These are phyloP conservation scores for Olyra latifolia DNA, from an alignment of 176 grass and related monocot genomes.

Conservation along the genomic window DNA sequence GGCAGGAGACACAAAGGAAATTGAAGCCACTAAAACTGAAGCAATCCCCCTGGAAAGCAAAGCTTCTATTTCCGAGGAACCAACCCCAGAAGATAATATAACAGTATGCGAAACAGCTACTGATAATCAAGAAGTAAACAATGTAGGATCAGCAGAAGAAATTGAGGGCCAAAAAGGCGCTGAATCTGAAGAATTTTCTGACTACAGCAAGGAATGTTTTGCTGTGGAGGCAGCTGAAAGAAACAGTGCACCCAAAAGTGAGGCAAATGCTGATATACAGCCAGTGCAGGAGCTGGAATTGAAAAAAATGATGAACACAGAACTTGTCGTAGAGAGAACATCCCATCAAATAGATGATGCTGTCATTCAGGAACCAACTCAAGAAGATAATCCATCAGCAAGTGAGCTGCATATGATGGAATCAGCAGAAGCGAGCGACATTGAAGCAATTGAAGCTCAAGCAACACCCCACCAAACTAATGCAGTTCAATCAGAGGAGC, in stretches of 20 bases:
- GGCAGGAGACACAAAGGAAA: conserved; percentile 20
- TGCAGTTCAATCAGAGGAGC: background rate
- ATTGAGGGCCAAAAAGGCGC: conserved; percentile 13
- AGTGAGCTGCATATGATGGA: background rate
- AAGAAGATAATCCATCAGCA: conserved; percentile 24
- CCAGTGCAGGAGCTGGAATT: conserved; percentile 17
- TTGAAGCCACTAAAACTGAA: conserved; percentile 7
- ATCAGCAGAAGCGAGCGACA: conserved; percentile 17
- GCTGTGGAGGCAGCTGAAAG: background rate
- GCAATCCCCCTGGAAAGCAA: conserved; percentile 21
- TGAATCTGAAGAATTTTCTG: conserved; percentile 8
- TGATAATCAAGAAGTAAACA: conserved; percentile 14
- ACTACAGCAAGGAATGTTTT: background rate
- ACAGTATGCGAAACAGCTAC: conserved; percentile 27
- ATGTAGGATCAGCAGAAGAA: conserved; percentile 5
- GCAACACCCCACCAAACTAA: background rate
- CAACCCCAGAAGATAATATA: conserved; percentile 25
- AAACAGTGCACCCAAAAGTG: background rate
- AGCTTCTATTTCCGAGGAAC: conserved; percentile 21
- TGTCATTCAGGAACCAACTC: background rate
- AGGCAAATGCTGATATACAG: conserved; percentile 26
- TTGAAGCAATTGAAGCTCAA: conserved; percentile 29
- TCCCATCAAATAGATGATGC: conserved; percentile 10
- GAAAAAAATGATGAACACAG: conserved; percentile 8
- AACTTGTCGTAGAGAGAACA: background rate